These are phyloP conservation scores for Arthroderma sp. DNA, from an alignment of 2,329 filamentous ascomycete genomes.

Conservation along the genomic window DNA sequence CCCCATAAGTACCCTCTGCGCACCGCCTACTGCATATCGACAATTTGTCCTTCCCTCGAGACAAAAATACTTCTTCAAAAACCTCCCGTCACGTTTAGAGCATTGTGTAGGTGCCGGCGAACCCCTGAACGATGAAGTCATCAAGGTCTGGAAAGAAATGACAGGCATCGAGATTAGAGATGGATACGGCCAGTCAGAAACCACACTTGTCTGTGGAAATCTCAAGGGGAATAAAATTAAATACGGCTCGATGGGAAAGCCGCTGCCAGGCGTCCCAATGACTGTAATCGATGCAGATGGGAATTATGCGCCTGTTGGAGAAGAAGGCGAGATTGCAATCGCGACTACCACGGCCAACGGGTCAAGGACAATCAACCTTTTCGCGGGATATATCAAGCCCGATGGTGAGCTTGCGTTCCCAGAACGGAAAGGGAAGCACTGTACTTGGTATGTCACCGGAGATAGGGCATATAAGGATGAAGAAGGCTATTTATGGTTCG, in stretches of 20 bases:
- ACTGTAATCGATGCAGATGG: conserved; percentile 22
- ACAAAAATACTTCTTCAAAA: conserved; percentile 16
- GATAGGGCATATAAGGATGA: conserved; percentile 22
- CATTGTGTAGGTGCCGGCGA: conserved; percentile 30
- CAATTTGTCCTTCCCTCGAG: conserved; percentile 26
- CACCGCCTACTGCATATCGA: conserved; percentile 29
- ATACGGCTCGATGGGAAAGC: conserved; percentile 29
- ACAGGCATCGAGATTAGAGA: conserved; percentile 26
- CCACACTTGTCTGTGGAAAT: conserved; percentile 28
- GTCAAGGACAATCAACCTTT: conserved; percentile 7
- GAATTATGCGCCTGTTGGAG: conserved; percentile 14
- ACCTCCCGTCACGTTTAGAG: conserved; percentile 18
- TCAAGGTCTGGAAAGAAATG: conserved; percentile 23
- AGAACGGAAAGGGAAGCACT: conserved; percentile 4
- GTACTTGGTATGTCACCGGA: conserved; percentile 24
- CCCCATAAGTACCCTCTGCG: conserved; percentile 30
- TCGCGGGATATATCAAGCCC: conserved; percentile 5
- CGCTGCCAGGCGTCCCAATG: conserved; percentile 25
- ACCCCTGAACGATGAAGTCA: conserved; percentile 29
- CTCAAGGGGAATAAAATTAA: conserved; percentile 21
- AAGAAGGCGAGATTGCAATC: conserved; percentile 28
- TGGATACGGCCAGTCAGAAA: conserved; percentile 31
- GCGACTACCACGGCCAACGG: conserved; percentile 7
- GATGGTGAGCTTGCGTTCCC: conserved; percentile 5
- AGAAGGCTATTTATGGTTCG: conserved; percentile 26